Base-by-base conservation (phyloP, 495 filamentous ascomycete genomes). In the Diplogelasinospora grovesii region DNA sequence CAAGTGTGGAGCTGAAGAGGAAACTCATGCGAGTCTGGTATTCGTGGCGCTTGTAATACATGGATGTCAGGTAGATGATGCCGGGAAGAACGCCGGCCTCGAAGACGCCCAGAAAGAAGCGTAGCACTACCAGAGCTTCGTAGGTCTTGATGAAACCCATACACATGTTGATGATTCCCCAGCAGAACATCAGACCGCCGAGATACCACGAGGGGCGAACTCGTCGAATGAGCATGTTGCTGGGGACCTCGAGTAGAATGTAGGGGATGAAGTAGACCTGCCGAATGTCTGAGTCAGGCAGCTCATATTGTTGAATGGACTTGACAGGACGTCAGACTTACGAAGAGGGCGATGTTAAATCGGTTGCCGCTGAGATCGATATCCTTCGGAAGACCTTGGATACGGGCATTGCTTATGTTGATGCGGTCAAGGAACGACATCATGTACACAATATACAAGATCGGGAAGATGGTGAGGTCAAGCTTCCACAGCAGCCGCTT, bases 31-130 rank as follows among this genome's bases (percentile, higher is more conserved):
- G 73, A 52, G 79, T 81, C 1, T 75, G 69, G 4, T 81, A 58
- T 54, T 85, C 81, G 49, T 70, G 71, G 26, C 78, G 64, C 16
- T 76, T 66, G 48, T 83, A 85, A 77, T 78, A 85, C 22, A 78
- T 64, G 3, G 75, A 78, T 2, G 83, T 46, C 40, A 82, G 79
- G 55, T 82, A 83, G 2, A 76, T 73, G 20, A 83, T 81, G 4
- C 79, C 79, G 8, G 80, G 81, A 50, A 83, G 46, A 61, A 85
- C 66, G 15, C 79, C 81, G 16, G 79, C 73, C 54, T 83, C 79
- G 42, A 81, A 78, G 13, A 74, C 56, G 10, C 78, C 79, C 2
- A 86, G 70, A 0, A 72, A 39, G 38, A 71, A 67, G 5, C 70
- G 65, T 3, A 71, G 61, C 0, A 55, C 67, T 32, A 50, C 72